phyloP scores from a whole-genome alignment of 1,284 basidiomycete genomes.

The Mycocalia duriaeana region DNA sequence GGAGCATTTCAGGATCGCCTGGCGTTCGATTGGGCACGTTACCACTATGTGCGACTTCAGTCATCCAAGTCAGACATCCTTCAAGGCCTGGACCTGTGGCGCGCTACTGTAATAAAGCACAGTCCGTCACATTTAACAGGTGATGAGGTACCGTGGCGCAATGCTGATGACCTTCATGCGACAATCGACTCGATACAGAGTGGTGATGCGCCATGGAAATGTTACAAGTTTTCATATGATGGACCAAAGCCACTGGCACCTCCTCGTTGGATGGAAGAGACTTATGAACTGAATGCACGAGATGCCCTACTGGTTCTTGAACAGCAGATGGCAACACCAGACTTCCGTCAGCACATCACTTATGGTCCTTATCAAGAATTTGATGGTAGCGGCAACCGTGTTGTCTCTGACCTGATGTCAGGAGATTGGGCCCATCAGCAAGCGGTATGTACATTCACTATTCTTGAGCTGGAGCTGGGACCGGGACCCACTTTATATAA shows the following conservation, averaged over 20 bases:
- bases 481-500: background rate
- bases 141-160: background rate
- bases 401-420: slow-evolving; percentile 8
- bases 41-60: slow-evolving; percentile 11
- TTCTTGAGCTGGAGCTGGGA: no score
- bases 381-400: background rate
- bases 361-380: slow-evolving; percentile 5
- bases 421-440: slow-evolving; percentile 8
- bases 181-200: background rate
- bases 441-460: slow-evolving; percentile 7
- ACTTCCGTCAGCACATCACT: background rate
- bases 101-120: slow-evolving; percentile 10
- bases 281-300: slow-evolving; percentile 2
- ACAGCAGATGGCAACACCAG: background rate
- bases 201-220: slow-evolving; percentile 1
- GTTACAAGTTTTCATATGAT: background rate
- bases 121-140: background rate
- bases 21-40: slow-evolving; percentile 12
- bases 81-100: slow-evolving; percentile 15
- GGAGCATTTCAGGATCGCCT: slow-evolving; percentile 9
- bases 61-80: slow-evolving; percentile 7
- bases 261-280: slow-evolving; percentile 3
- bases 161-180: background rate
- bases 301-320: slow-evolving; percentile 4
- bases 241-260: background rate